A percentile compares a stretch with the other conserved stretches of the same genome.
Conservation (phyloP, 169 alveolate genomes). For the Plasmodium inui region DNA sequence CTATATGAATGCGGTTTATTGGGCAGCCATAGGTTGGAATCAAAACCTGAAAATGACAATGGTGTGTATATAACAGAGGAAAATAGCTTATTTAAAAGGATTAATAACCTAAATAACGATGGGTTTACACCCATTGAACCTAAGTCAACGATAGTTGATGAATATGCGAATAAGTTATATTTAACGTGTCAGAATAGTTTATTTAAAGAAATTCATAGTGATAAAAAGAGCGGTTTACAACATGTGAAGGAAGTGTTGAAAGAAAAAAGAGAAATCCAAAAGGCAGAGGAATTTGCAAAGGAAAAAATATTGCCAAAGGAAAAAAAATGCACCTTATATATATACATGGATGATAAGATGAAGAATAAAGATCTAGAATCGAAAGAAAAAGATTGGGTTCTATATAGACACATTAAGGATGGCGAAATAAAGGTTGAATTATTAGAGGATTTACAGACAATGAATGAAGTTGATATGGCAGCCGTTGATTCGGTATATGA, state of each 20-base stretch:
- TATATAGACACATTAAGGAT: neutral
- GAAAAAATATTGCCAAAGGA: slow-evolving; percentile 2
- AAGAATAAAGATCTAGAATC: neutral
- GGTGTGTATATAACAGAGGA: neutral
- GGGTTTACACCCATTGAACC: neutral
- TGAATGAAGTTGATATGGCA: neutral
- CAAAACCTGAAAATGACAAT: neutral
- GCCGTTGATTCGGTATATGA: neutral
- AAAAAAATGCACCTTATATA: neutral
- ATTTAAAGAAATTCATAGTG: neutral
- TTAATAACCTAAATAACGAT: neutral
- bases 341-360: neutral
- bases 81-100: neutral
- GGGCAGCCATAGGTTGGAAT: neutral
- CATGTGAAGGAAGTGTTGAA: neutral
- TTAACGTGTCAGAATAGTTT: neutral
- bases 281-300: neutral
- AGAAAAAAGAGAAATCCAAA: neutral
- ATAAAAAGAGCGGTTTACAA: neutral
- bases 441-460: neutral
- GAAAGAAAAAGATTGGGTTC: neutral
- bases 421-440: neutral
- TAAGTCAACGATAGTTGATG: neutral
- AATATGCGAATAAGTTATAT: neutral
- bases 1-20: neutral